phyloP scores from a whole-genome alignment of 2,329 filamentous ascomycete species.

The Aphanoascus verrucosus region DNA sequence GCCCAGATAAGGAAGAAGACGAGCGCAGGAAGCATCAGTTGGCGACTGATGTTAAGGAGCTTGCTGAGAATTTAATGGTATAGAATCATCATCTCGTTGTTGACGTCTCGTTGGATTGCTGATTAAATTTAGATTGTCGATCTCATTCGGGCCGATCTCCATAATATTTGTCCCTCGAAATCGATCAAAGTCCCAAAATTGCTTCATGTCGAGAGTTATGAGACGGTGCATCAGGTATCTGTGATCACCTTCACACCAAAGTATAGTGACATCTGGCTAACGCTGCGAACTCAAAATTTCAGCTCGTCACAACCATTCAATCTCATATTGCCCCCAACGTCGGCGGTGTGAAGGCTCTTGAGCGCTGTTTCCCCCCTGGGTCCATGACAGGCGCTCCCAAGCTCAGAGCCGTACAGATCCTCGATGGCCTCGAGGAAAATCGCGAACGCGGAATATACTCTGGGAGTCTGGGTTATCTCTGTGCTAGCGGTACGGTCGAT shows the following conservation, averaged over 20 bases:
- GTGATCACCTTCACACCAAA: conserved; percentile 43
- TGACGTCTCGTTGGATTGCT: not conserved
- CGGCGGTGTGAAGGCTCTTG: conserved; percentile 13
- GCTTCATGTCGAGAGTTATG: conserved; percentile 81
- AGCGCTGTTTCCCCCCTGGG: conserved; percentile 58
- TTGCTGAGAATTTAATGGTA: conserved; percentile 85
- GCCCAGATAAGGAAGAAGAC: conserved; percentile 53
- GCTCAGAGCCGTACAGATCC: conserved; percentile 77
- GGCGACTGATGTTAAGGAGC: conserved; percentile 73
- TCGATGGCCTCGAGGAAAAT: conserved; percentile 55
- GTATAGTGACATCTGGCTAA: not conserved
- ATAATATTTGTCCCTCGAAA: conserved; percentile 67
- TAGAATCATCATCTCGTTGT: not conserved
- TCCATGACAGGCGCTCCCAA: conserved; percentile 97
- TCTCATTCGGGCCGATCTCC: conserved; percentile 84
- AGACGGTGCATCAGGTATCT: conserved; percentile 73
- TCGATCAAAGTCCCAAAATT: conserved; percentile 65
- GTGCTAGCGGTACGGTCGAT: conserved; percentile 72
- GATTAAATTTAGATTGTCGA: conserved; percentile 56
- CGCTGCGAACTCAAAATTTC: not conserved
- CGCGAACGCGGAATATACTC: conserved; percentile 64
- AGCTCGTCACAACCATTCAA: conserved; percentile 16
- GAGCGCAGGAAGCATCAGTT: conserved; percentile 54
- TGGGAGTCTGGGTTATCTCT: conserved; percentile 81
- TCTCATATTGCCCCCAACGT: conserved; percentile 15